phyloP scores from a whole-genome alignment of 1,284 basidiomycete species.

The Fomitiporia mediterranea region DNA sequence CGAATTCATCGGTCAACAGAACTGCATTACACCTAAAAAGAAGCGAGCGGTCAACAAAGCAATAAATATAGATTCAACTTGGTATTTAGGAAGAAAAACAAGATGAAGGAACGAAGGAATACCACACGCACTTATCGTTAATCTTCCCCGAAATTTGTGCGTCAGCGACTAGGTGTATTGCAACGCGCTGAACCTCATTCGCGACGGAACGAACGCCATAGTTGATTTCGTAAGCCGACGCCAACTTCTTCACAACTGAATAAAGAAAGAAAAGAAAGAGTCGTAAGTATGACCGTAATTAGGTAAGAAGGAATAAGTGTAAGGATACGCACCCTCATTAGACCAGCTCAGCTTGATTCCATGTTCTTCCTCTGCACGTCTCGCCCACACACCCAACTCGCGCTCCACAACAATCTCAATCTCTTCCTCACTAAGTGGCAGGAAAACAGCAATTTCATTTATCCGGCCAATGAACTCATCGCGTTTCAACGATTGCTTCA shows the following conservation, averaged over 20 bases:
- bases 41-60: too few relatives aligned
- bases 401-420: conserved; percentile 3
- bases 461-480: conserved; percentile 17
- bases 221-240: conserved; percentile 15
- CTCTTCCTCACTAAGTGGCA: conserved; percentile 15
- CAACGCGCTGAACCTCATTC: conserved; percentile 15
- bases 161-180: conserved; percentile 14
- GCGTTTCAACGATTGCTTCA: conserved; percentile 8
- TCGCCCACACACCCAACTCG: conserved; percentile 8
- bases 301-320: not conserved
- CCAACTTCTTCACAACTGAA: conserved; percentile 13
- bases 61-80: too few relatives aligned
- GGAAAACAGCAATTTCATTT: conserved; percentile 17
- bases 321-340: conserved; percentile 5
- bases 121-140: conserved; percentile 8
- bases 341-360: conserved; percentile 11
- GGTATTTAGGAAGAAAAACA: too few relatives aligned
- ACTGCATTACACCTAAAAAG: too few relatives aligned
- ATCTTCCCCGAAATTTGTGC: conserved; percentile 12
- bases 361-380: conserved; percentile 13
- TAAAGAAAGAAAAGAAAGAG: not conserved
- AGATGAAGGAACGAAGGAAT: too few relatives aligned
- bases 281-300: not conserved
- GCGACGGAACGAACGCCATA: conserved; percentile 17
- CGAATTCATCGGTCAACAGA: too few relatives aligned